Evolutionary conservation across 2,329 filamentous ascomycete genomes (phyloP).

Genomic region (Stagonosporopsis chrysanthemi): DNA sequence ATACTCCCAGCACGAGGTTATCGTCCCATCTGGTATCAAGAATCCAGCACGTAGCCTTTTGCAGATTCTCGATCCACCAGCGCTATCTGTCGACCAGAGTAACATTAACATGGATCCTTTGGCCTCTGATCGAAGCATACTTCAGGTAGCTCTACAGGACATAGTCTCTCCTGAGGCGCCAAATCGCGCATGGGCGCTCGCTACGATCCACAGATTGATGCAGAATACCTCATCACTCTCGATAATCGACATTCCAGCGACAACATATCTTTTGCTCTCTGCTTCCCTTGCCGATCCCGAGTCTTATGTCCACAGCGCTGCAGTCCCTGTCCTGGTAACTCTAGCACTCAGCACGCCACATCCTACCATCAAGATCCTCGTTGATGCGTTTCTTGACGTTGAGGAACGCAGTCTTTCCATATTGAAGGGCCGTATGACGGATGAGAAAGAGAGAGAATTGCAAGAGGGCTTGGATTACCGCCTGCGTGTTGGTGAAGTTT

Average conservation of each 20-base stretch:
- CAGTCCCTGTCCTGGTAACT: constrained; percentile 69
- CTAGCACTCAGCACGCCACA: constrained; percentile 69
- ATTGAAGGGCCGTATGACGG: constrained; percentile 20
- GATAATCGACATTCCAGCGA: constrained; percentile 70
- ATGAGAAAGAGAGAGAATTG: constrained; percentile 37
- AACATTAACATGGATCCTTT: constrained; percentile 52
- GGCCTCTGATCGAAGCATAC: constrained; percentile 51
- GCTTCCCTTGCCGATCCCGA: constrained; percentile 71
- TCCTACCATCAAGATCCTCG: constrained; percentile 67
- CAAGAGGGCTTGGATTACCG: constrained; percentile 65
- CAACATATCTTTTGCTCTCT: constrained; percentile 69
- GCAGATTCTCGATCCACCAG: constrained; percentile 62
- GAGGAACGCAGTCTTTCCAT: constrained; percentile 54
- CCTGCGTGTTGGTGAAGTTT: constrained; percentile 69
- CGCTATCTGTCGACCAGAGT: constrained; percentile 47
- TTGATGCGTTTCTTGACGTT: constrained; percentile 72
- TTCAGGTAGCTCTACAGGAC: constrained; percentile 35
- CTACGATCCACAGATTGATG: constrained; percentile 57
- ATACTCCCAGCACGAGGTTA: constrained; percentile 11
- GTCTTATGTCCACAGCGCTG: constrained; percentile 74
- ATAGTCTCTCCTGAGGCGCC: constrained; percentile 47
- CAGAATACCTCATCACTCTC: constrained; percentile 57
- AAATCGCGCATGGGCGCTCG: constrained; percentile 48
- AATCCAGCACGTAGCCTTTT: constrained; percentile 50
- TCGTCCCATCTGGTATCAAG: constrained; percentile 28